Evolutionary conservation across 2,329 filamentous ascomycete genomes (phyloP).

Genomic region (Botrytis paeoniae): DNA sequence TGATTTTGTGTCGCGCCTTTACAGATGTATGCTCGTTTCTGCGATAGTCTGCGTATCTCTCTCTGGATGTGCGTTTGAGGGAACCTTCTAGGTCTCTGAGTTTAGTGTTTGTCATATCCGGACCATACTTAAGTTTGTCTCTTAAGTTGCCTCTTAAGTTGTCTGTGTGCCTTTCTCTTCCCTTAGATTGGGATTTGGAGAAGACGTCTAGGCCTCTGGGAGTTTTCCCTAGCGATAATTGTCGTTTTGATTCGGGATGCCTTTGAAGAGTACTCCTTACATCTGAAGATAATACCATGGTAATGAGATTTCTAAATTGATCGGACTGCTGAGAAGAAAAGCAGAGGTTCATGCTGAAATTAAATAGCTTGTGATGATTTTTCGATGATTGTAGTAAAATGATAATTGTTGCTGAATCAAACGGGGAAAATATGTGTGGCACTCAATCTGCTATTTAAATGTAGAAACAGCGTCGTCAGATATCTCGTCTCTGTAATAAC

Average conservation of each 20-base stretch:
- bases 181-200: neutral
- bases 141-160: neutral
- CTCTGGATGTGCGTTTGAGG: too few species aligned
- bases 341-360: neutral
- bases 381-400: neutral
- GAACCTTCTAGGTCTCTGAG: neutral
- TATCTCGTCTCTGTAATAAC: neutral
- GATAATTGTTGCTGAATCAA: neutral
- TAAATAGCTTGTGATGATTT: neutral
- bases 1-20: neutral
- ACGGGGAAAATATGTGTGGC: neutral
- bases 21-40: neutral
- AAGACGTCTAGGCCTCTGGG: neutral
- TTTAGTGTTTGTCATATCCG: neutral
- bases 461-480: rapidly evolving
- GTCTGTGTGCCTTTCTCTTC: neutral
- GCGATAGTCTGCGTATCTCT: too few species aligned
- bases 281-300: neutral
- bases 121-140: neutral
- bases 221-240: neutral
- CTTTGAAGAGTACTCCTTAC: neutral
- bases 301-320: neutral
- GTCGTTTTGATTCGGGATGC: neutral
- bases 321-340: neutral
- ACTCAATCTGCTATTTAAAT: neutral